Percentiles rank a stretch among this genome's conserved stretches.
Evolutionary conservation across 768 basidiomycete genomes (phyloP).

Genomic region (Mycena olivaceomarginata): DNA sequence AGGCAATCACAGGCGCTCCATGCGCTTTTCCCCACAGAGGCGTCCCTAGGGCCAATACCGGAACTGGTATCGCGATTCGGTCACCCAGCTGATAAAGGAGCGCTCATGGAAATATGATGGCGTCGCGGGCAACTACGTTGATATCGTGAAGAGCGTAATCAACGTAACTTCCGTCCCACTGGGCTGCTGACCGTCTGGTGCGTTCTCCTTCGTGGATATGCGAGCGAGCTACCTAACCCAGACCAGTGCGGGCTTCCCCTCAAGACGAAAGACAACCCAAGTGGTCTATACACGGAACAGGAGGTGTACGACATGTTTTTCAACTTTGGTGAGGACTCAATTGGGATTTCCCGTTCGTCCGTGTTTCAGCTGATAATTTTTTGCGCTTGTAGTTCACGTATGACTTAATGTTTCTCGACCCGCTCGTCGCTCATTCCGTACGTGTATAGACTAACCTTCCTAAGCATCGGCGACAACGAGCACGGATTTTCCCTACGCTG

Average conservation of each 20-base stretch:
- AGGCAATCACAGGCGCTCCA: slow-evolving; percentile 44
- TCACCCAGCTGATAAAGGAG: slow-evolving; percentile 44
- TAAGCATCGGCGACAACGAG: slow-evolving; percentile 47
- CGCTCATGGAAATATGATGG: slow-evolving; percentile 53
- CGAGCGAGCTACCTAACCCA: not conserved
- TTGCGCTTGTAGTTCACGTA: slow-evolving; percentile 20
- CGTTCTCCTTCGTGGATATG: slow-evolving; percentile 30
- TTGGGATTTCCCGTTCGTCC: too few species aligned
- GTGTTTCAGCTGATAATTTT: too few species aligned
- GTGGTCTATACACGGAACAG: slow-evolving; percentile 61
- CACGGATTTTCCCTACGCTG: slow-evolving; percentile 40
- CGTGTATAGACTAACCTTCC: slow-evolving; percentile 40
- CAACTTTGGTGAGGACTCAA: slow-evolving; percentile 42
- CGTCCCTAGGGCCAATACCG: slow-evolving; percentile 47
- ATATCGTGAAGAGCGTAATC: slow-evolving; percentile 66
- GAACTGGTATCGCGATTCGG: slow-evolving; percentile 50
- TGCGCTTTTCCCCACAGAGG: slow-evolving; percentile 53
- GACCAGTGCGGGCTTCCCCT: slow-evolving; percentile 61
- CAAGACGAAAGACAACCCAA: slow-evolving; percentile 61
- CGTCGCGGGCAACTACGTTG: slow-evolving; percentile 56
- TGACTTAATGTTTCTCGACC: not conserved
- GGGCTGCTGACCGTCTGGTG: slow-evolving; percentile 63
- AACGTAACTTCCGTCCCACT: slow-evolving; percentile 60
- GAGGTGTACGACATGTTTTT: slow-evolving; percentile 65
- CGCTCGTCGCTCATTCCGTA: not conserved